Evolutionary conservation across 768 basidiomycete species (phyloP), one percentile per base, ranked within the genome.

Genomic region (Lactifluus echinatus): DNA sequence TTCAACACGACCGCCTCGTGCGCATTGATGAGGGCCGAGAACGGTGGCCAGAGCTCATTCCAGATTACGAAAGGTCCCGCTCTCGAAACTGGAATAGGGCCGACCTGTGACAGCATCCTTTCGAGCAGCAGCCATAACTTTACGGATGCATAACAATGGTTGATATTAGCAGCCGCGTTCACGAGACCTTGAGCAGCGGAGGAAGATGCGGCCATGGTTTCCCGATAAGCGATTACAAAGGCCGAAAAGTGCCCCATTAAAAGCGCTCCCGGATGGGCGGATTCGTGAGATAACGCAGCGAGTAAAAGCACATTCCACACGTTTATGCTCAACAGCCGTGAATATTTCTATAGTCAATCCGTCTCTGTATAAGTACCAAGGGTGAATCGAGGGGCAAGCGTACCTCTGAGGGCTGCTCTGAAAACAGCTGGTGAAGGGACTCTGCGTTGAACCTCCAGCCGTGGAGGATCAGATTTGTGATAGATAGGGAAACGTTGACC

Each of bases 41-140:
- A 87, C 1, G 83, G 76, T 2, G 85, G 79, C 87, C 86, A 90
- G 8, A 90, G 67, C 63, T 87, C 83, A 64, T 86, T 87, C 87
- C 87, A 90, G 10, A 88, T 74, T 40, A 68, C 70, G 39, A 73
- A 68, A 21, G 76, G 66, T 17, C 70, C 57, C 11, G 28, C n/a
- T 12, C 67, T 69, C 8, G 53, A 17, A 12, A 47, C 26, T 1
- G 53, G 19, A n/a, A 48, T 39, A 15, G 23, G 45, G 12, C 43
- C 52, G 12, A 62, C 63, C 26, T 55, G 54, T 33, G 66, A 61
- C 3, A 61, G 31, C 60, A 69, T 77, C 51, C 74, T 72, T 1
- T 78, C 79, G 12, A 87, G 69, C 57, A 87, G 69, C 8, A 89
- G 66, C 87, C 87, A 89, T 1, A 87, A 69, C 64, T 86, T 87